These are phyloP conservation scores for Umbelopsis sp. DNA, from an alignment of 192 early-diverging fungal genomes.

Conservation along the genomic window DNA sequence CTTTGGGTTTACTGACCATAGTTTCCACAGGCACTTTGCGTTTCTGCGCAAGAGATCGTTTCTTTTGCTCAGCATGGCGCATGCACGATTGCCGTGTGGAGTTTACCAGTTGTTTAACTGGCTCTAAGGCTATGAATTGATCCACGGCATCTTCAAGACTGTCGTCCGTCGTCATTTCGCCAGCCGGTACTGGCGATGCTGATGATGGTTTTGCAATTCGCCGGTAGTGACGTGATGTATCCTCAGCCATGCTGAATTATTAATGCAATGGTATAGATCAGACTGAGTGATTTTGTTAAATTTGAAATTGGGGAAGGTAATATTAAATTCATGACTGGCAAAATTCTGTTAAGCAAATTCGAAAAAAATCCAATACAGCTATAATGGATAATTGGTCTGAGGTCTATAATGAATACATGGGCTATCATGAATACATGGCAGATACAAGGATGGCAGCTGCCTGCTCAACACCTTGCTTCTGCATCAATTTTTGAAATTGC, in stretches of 20 bases:
- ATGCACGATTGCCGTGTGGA: background rate
- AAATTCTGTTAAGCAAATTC: no score
- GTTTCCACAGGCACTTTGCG: background rate
- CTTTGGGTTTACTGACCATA: background rate
- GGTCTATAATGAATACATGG: background rate
- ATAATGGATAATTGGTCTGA: background rate
- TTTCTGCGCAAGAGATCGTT: constrained; percentile 12
- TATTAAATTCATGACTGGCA: no score
- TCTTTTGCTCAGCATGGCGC: constrained; percentile 1
- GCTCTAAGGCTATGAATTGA: background rate
- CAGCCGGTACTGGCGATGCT: background rate
- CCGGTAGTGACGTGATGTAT: constrained; percentile 12
- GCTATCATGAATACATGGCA: constrained; percentile 7
- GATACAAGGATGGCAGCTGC: background rate
- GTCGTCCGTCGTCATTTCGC: constrained; percentile 3
- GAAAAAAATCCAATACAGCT: no score
- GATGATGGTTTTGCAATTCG: constrained; percentile 7
- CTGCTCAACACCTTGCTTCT: background rate
- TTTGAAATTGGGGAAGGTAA: background rate
- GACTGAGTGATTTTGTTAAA: background rate
- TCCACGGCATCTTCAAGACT: background rate
- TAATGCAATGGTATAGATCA: background rate
- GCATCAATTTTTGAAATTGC: constrained; percentile 5
- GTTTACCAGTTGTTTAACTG: background rate
- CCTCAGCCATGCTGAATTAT: background rate